Percentiles rank a stretch among this genome's conserved stretches.
Evolutionary conservation across 331 rosid species (phyloP).

Genomic region (Acacia concinna): DNA sequence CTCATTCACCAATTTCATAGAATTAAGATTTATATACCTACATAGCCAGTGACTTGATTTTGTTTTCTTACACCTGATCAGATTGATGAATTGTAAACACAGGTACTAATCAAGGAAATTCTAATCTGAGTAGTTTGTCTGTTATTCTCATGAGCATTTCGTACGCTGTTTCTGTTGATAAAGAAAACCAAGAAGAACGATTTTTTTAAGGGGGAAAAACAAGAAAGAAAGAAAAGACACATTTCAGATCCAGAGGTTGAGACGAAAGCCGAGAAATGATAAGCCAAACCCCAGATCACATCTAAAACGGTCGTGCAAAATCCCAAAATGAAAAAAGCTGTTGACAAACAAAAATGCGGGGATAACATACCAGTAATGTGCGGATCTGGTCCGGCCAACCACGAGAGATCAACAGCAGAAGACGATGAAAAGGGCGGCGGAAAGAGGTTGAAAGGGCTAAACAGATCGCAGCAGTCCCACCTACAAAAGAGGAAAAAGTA

Average conservation of each 20-base stretch:
- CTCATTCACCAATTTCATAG: not conserved
- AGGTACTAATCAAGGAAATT: not conserved
- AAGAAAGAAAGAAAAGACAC: not conserved
- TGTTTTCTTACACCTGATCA: not conserved
- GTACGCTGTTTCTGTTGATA: not conserved
- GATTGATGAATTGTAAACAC: not conserved
- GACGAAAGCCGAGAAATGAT: not conserved
- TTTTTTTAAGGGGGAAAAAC: not conserved
- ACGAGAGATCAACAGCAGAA: not conserved
- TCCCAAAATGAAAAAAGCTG: not conserved
- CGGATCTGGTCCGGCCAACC: not conserved
- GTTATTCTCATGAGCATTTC: not conserved
- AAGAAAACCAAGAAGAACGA: not conserved
- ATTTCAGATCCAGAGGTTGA: not conserved
- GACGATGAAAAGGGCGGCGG: not conserved
- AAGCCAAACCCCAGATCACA: not conserved
- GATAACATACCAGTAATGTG: not conserved
- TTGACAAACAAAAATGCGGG: not conserved
- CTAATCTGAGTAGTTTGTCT: not conserved
- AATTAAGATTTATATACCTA: not conserved
- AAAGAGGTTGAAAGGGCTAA: not conserved
- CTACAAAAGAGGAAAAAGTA: no score
- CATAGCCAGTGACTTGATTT: not conserved
- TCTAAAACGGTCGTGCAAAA: not conserved
- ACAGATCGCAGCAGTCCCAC: not conserved